phyloP scores from a whole-genome alignment of 1,284 basidiomycete species.

The Mycosarcoma maydis region DNA sequence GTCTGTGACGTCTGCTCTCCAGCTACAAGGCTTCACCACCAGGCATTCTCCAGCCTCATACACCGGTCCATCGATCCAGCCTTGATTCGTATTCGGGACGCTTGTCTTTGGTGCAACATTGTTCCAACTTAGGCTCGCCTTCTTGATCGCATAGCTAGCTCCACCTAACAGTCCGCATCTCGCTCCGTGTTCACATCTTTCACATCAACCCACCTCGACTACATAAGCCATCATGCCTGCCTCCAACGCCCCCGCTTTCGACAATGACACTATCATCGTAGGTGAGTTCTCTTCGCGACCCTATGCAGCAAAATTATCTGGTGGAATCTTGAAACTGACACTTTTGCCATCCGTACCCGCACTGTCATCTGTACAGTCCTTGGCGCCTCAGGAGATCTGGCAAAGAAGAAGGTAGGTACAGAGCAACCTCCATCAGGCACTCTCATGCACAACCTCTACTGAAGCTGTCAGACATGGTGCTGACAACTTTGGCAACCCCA shows the following conservation, averaged over 20 bases:
- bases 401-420: slow-evolving; percentile 89
- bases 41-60: too few relatives aligned
- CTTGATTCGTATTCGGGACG: too few relatives aligned
- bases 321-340: background rate
- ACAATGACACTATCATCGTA: slow-evolving; percentile 62
- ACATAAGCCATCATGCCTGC: slow-evolving; percentile 34
- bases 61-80: too few relatives aligned
- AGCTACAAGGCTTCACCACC: too few relatives aligned
- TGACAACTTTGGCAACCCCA: background rate
- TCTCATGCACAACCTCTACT: background rate
- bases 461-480: background rate
- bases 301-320: too few relatives aligned
- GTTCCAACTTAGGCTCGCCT: too few relatives aligned
- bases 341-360: background rate
- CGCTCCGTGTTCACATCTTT: too few relatives aligned
- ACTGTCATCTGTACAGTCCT: slow-evolving; percentile 76
- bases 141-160: too few relatives aligned
- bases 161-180: background rate
- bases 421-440: background rate
- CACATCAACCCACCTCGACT: too few relatives aligned
- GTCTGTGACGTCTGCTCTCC: too few relatives aligned
- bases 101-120: too few relatives aligned
- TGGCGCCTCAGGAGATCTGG: slow-evolving; percentile 95
- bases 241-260: slow-evolving; percentile 47
- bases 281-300: slow-evolving; percentile 42